A percentile compares a stretch with the other conserved stretches of the same genome.
These are phyloP conservation scores for Fusarium sp. DNA, from an alignment of 2,329 filamentous ascomycete genomes.

Conservation along the genomic window DNA sequence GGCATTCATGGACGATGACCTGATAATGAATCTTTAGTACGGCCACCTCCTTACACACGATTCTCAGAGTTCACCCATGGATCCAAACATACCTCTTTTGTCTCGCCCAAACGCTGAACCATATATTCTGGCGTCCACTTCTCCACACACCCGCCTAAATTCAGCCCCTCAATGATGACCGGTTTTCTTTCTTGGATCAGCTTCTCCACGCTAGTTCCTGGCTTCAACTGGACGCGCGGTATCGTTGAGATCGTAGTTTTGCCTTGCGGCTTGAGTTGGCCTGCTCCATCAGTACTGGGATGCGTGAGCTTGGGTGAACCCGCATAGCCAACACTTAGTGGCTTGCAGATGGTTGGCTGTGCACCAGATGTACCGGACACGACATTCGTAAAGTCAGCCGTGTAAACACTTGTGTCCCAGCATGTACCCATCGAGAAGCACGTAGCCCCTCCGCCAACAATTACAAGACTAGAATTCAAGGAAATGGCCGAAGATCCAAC, in stretches of 20 bases:
- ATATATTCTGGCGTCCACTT: conserved; percentile 76
- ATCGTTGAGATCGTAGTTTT: conserved; percentile 50
- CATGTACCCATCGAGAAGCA: conserved; percentile 91
- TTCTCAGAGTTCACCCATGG: background rate
- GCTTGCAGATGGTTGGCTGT: background rate
- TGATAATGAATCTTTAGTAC: conserved; percentile 44
- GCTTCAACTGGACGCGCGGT: conserved; percentile 60
- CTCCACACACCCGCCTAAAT: conserved; percentile 71
- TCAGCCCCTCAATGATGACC: conserved; percentile 66
- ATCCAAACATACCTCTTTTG: conserved; percentile 62
- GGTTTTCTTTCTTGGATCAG: conserved; percentile 65
- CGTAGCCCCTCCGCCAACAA: conserved; percentile 82
- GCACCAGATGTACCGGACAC: background rate
- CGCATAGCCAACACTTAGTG: conserved; percentile 30
- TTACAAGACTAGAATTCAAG: conserved; percentile 60
- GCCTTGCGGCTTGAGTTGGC: background rate
- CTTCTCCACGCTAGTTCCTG: conserved; percentile 64
- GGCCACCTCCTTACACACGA: background rate
- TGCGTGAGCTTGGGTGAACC: conserved; percentile 44
- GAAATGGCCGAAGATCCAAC: conserved; percentile 69
- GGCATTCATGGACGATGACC: conserved; percentile 77
- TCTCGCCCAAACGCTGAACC: conserved; percentile 63
- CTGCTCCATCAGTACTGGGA: conserved; percentile 8
- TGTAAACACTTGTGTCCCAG: conserved; percentile 72
- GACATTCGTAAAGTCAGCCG: conserved; percentile 44